phyloP scores from a whole-genome alignment of 164 flowering plant species.

The Vitis riparia region DNA sequence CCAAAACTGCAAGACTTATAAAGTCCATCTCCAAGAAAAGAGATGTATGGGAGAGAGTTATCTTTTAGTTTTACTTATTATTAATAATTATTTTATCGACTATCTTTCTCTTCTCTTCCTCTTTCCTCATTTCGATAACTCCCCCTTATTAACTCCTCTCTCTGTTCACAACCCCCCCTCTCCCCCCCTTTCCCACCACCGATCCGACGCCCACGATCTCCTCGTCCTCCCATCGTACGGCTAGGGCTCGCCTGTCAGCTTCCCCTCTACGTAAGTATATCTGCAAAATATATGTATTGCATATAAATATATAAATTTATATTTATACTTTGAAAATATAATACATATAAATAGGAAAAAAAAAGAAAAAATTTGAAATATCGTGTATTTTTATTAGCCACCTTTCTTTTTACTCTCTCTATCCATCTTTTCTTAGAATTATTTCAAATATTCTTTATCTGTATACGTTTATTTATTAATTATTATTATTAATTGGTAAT shows the following conservation, averaged over 20 bases:
- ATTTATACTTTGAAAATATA: no score
- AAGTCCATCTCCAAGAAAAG: neutral
- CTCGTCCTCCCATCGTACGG: conserved; percentile 28
- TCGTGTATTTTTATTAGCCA: conserved; percentile 1
- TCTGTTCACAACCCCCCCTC: neutral
- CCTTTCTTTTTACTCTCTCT: conserved; percentile 1
- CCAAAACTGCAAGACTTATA: neutral
- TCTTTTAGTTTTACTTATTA: neutral
- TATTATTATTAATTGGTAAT: no score
- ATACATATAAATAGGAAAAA: no score
- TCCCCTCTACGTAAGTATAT: conserved; percentile 29
- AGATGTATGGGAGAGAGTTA: neutral
- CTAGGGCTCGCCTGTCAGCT: conserved; percentile 21
- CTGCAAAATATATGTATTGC: neutral
- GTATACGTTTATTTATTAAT: no score
- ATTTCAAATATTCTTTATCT: no score
- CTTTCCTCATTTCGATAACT: conserved; percentile 17
- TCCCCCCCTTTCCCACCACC: neutral
- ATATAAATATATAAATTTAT: no score
- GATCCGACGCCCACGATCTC: conserved; percentile 33
- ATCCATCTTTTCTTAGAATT: neutral
- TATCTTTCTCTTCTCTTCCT: neutral
- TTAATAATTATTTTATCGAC: no score
- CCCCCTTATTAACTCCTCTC: conserved; percentile 2
- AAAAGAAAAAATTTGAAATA: no score